Evolutionary conservation across 169 alveolate genomes (phyloP).

Genomic region (Babesia gibsoni): DNA sequence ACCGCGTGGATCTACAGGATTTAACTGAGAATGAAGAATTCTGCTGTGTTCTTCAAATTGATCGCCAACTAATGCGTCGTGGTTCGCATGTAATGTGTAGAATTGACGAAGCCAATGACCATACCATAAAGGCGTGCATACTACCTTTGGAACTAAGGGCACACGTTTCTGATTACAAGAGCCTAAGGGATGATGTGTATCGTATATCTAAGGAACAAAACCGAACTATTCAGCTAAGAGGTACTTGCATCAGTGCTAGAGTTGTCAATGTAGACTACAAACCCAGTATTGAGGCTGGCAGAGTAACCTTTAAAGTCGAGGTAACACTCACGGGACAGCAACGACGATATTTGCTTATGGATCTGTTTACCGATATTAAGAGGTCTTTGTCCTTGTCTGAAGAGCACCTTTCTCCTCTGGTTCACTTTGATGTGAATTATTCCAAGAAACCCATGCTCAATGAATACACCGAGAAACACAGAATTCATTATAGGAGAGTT

Average conservation of each 20-base stretch:
- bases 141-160: slow-evolving; percentile 72
- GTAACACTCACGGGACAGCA: slow-evolving; percentile 59
- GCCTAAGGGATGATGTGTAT: slow-evolving; percentile 56
- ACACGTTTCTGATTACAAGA: slow-evolving; percentile 60
- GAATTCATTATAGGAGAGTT: slow-evolving; percentile 52
- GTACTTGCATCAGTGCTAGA: slow-evolving; percentile 58
- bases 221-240: slow-evolving; percentile 29
- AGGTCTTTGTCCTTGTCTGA: slow-evolving; percentile 11
- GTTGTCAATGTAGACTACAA: slow-evolving; percentile 44
- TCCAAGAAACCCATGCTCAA: slow-evolving; percentile 35
- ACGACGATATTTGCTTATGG: slow-evolving; percentile 33
- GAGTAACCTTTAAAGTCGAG: slow-evolving; percentile 45
- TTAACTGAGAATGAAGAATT: slow-evolving; percentile 67
- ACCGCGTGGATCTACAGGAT: slow-evolving; percentile 46
- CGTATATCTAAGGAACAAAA: slow-evolving; percentile 44
- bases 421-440: slow-evolving; percentile 54
- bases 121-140: slow-evolving; percentile 38
- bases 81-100: slow-evolving; percentile 74
- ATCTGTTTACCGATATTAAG: slow-evolving; percentile 18
- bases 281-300: slow-evolving; percentile 40
- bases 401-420: slow-evolving; percentile 48
- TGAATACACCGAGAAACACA: slow-evolving; percentile 31
- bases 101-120: slow-evolving; percentile 49
- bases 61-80: slow-evolving; percentile 43
- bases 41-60: slow-evolving; percentile 65